Evolutionary conservation across 306 rosid genomes (phyloP).

Genomic region (Trifolium dubium): DNA sequence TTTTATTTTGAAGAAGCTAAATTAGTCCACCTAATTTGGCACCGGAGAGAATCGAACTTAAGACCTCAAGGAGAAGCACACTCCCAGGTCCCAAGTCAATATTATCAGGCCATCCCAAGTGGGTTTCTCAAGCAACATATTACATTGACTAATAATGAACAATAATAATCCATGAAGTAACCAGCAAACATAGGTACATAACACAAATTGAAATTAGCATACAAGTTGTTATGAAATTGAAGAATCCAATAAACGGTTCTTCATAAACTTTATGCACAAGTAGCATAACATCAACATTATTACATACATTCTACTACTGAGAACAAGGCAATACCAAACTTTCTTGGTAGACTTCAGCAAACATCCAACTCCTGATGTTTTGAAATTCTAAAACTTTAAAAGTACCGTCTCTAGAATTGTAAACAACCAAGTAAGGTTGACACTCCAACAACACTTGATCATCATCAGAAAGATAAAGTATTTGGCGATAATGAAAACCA

Average conservation of each 20-base stretch:
- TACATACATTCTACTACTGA: neutral
- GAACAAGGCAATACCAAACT: conserved; percentile 50
- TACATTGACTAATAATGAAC: neutral
- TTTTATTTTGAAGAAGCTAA: too few species aligned
- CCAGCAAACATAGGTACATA: neutral
- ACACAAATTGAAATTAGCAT: conserved; percentile 11
- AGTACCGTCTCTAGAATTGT: conserved; percentile 27
- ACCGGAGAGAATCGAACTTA: too few species aligned
- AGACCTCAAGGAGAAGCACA: too few species aligned
- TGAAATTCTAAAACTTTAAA: neutral
- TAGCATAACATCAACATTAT: neutral
- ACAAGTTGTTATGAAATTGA: neutral
- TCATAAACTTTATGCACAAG: neutral
- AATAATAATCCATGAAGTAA: neutral
- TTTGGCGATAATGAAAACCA: neutral
- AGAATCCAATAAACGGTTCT: neutral
- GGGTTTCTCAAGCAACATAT: neutral
- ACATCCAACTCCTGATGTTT: neutral
- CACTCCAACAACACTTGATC: conserved; percentile 34
- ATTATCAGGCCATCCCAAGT: too few species aligned
- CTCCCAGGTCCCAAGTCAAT: too few species aligned
- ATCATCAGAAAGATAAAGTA: conserved; percentile 34
- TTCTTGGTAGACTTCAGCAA: conserved; percentile 29
- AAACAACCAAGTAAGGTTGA: neutral
- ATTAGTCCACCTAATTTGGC: too few species aligned